Percentiles rank a stretch among this genome's conserved stretches.
Evolutionary conservation across 2,329 filamentous ascomycete genomes (phyloP).

Genomic region (Nemania sp.): DNA sequence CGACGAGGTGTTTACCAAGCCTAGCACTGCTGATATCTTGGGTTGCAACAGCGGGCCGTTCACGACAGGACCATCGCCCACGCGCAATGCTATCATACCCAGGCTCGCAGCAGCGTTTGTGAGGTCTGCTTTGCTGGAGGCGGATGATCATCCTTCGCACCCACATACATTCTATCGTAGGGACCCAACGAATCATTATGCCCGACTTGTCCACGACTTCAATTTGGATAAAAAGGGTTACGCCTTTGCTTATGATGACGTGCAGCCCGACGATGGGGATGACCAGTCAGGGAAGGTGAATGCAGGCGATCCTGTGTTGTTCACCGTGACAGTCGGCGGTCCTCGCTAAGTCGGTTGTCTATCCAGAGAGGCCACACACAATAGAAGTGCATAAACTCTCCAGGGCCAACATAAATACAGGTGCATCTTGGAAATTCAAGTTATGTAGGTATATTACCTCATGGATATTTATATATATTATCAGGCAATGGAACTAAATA

Average conservation of each 20-base stretch:
- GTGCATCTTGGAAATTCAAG: not conserved
- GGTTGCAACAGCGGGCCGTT: conserved; percentile 74
- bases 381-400: not conserved
- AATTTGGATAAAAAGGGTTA: conserved; percentile 68
- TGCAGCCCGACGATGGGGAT: conserved; percentile 61
- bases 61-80: conserved; percentile 55
- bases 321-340: conserved; percentile 65
- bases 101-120: conserved; percentile 62
- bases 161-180: conserved; percentile 54
- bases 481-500: conserved; percentile 8
- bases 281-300: conserved; percentile 69
- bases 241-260: conserved; percentile 72
- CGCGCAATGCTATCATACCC: conserved; percentile 60
- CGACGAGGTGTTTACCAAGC: conserved; percentile 63
- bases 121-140: conserved; percentile 66
- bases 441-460: conserved; percentile 8
- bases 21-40: conserved; percentile 73
- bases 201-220: conserved; percentile 65
- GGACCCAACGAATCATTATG: conserved; percentile 68
- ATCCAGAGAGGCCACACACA: not conserved
- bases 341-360: conserved; percentile 6
- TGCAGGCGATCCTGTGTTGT: conserved; percentile 61
- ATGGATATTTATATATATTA: conserved; percentile 3
- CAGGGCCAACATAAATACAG: not conserved
- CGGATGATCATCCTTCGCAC: conserved; percentile 56